Evolutionary conservation across 768 basidiomycete genomes (phyloP), one percentile per base, ranked within the genome.

Genomic region (Russula dissimulans): DNA sequence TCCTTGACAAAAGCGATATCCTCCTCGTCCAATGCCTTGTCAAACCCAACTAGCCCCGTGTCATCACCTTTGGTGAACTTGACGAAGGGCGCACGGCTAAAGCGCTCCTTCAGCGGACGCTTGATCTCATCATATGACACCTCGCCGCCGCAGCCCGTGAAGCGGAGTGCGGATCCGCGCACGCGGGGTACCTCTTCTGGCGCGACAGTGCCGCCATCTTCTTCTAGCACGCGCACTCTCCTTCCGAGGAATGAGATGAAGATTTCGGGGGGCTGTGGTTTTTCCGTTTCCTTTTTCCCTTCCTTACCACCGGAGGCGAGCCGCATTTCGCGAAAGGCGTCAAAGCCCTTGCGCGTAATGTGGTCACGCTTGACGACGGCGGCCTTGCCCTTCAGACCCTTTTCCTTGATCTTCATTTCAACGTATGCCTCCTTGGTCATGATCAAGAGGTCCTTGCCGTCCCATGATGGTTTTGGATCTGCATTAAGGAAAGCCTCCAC

Each of bases 351-450:
- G 44, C 72, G 66, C 5, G 79, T 73, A 54, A 85, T 79, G 48
- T 70, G 69, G 45, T 86, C 82, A 61, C 79, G 81, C 63, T 83
- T 80, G 63, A 81, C 73, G 46, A 76, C 75, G 14, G 87, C 86
- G 15, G 82, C 80, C 66, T 83, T 89, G 31, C 87, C 88, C 1
- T 79, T 83, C 47, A 97, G 79, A 10, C 91, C 92, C 73, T 97
- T 94, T 74, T 95, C 91, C 71, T 91, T 87, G 72, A 94, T 89
- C 75, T 97, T 97, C 93, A 94, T 94, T 65, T 91, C 84, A 67
- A 92, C 92, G 71, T 97, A 97, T 8, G 78, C 89, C 64, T 85
- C 85, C 88, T 98, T 98, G 65, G 87, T 80, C 94, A 95, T 95
- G 71, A 81, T 83, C 49, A 89, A 69, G 38, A 97, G 77, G 64